Base-by-base conservation (phyloP, 352 stramenopile genomes). In the Phytophthora boehmeriae region DNA sequence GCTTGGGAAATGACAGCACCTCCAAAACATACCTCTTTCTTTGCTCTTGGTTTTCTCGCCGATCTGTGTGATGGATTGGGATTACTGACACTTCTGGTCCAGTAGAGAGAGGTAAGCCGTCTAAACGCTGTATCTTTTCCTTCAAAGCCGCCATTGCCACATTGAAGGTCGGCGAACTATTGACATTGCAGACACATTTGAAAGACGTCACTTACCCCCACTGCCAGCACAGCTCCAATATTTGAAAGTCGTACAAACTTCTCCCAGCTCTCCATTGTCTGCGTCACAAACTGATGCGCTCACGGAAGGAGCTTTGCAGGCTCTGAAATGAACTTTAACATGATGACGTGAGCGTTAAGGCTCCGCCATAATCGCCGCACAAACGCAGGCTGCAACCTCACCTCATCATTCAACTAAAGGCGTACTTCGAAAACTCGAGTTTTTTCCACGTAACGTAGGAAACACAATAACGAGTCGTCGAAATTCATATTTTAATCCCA, bases 281-380 rank as follows among this genome's bases (percentile, higher is more conserved):
- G 78, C 3, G 66, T 76, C 1, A 74, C 82, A n/a, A 91, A 58
- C 22, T 78, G 66, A 55, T 93, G 84, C n/a, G n/a, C 28, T 95
- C 78, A 9, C 87, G 78, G 50, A 93, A 95, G 59, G 91, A 95
- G 11, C 86, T 79, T 64, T 97, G 91, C 9, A 97, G 73, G 16
- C 90, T 76, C 91, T 90, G 97, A 63, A 97, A 97, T 27, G 86
- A 92, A 39, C 82, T 77, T 67, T 97, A 97, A n/a, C n/a, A n/a
- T n/a, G n/a, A n/a, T n/a, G n/a, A n/a, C n/a, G n/a, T n/a, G n/a
- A n/a, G n/a, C n/a, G n/a, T n/a, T n/a, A n/a, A n/a, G n/a, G n/a
- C n/a, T n/a, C n/a, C n/a, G n/a, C n/a, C n/a, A n/a, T n/a, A n/a
- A n/a, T n/a, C n/a, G n/a, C n/a, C n/a, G n/a, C n/a, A n/a, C n/a